Conservation (phyloP, 1,284 basidiomycete species). For the Mycosarcoma maydis region DNA sequence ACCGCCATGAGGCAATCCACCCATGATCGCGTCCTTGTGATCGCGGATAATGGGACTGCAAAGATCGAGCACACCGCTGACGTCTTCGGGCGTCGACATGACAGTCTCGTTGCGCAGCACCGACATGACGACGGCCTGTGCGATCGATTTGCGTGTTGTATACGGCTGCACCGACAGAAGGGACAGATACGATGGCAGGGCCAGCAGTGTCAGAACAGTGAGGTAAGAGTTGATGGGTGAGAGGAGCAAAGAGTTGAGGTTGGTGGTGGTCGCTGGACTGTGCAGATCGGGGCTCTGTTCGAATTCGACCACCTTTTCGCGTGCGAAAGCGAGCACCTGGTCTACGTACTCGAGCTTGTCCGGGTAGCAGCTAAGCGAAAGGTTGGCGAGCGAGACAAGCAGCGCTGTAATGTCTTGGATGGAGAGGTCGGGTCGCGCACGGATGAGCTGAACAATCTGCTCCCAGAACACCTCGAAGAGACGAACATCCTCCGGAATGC, state of each 20-base stretch:
- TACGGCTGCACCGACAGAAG: conserved; percentile 60
- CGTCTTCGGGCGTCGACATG: conserved; percentile 63
- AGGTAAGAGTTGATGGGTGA: conserved; percentile 63
- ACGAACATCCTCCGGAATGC: conserved; percentile 64
- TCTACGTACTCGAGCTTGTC: conserved; percentile 66
- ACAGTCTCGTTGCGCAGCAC: conserved; percentile 63
- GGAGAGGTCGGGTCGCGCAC: conserved; percentile 64
- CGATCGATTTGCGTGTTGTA: conserved; percentile 60
- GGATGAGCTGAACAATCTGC: conserved; percentile 65
- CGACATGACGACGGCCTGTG: conserved; percentile 62
- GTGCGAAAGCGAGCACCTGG: conserved; percentile 64
- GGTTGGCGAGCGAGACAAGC: conserved; percentile 61
- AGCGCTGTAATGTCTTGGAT: conserved; percentile 63
- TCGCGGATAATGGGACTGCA: conserved; percentile 61
- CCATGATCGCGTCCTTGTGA: conserved; percentile 54
- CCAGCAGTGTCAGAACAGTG: conserved; percentile 62
- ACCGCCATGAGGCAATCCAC: conserved; percentile 31
- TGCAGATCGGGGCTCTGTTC: conserved; percentile 57
- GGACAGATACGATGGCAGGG: conserved; percentile 58
- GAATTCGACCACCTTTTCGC: conserved; percentile 55
- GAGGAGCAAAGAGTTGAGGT: conserved; percentile 61
- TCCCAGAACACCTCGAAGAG: conserved; percentile 67
- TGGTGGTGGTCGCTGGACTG: conserved; percentile 43
- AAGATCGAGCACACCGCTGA: conserved; percentile 62
- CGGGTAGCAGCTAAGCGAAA: conserved; percentile 65